These are phyloP conservation scores for Plasmodium cynomolgi DNA, from an alignment of 169 alveolate species.

Conservation along the genomic window DNA sequence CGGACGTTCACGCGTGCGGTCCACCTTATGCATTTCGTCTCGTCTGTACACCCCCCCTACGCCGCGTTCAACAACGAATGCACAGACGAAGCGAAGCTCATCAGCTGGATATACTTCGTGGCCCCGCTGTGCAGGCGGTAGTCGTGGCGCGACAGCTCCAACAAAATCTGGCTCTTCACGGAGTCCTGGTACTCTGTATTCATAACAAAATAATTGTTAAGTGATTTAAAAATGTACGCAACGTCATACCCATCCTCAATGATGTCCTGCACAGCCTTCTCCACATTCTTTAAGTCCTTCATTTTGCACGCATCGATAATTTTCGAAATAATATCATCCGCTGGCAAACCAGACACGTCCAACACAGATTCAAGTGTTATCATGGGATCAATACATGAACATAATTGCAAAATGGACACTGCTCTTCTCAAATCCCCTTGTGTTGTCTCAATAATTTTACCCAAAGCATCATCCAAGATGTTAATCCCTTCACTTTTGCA, in stretches of 20 bases:
- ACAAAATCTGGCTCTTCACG: slow-evolving; percentile 34
- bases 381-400: slow-evolving; percentile 76
- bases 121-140: slow-evolving; percentile 66
- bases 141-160: slow-evolving; percentile 60
- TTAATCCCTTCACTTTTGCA: slow-evolving; percentile 85
- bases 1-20: neutral
- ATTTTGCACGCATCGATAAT: slow-evolving; percentile 74
- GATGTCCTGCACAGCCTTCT: slow-evolving; percentile 61
- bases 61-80: slow-evolving; percentile 37
- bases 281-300: slow-evolving; percentile 51
- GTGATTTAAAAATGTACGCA: slow-evolving; percentile 61
- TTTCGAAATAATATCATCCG: slow-evolving; percentile 59
- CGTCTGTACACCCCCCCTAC: neutral
- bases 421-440: slow-evolving; percentile 97
- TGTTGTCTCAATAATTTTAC: slow-evolving; percentile 88
- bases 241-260: slow-evolving; percentile 73
- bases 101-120: slow-evolving; percentile 43
- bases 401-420: slow-evolving; percentile 93
- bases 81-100: slow-evolving; percentile 56
- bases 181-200: slow-evolving; percentile 37
- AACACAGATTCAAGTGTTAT: slow-evolving; percentile 73
- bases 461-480: slow-evolving; percentile 82
- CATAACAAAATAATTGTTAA: slow-evolving; percentile 59
- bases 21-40: neutral
- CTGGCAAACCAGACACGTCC: slow-evolving; percentile 79